A percentile compares a stretch with the other conserved stretches of the same genome.
These are phyloP conservation scores for Rosa persica DNA, from an alignment of 306 rosid genomes.

Conservation along the genomic window DNA sequence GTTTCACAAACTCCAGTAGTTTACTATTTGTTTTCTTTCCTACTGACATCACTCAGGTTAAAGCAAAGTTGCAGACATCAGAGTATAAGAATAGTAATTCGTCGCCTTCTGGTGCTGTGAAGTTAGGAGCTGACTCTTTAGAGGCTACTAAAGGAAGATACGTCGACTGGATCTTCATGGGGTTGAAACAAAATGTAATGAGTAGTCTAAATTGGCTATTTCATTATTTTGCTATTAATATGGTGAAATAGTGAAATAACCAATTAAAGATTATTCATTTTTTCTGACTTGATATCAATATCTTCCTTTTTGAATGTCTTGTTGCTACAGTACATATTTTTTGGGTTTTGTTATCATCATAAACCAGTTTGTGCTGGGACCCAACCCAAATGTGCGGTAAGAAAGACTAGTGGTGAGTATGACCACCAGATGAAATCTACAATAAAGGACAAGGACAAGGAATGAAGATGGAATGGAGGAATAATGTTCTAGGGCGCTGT, in stretches of 20 bases:
- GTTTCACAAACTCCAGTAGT: background rate
- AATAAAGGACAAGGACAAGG: background rate
- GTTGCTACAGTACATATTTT: background rate
- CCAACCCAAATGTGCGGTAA: too few species aligned
- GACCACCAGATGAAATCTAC: background rate
- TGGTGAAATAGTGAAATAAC: background rate
- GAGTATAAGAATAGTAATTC: too few species aligned
- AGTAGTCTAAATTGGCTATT: background rate
- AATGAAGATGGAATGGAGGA: background rate
- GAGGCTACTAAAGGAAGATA: background rate
- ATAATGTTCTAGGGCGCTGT: background rate
- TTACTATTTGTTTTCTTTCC: too few species aligned
- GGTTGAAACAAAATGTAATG: background rate
- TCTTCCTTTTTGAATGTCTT: background rate
- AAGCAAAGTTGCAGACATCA: too few species aligned
- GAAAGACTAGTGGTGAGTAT: background rate
- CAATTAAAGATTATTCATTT: background rate
- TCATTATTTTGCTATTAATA: background rate
- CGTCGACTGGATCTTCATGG: background rate
- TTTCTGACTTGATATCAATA: background rate
- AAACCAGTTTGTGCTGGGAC: too few species aligned
- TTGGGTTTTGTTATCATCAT: background rate
- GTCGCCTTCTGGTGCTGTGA: too few species aligned
- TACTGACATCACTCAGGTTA: too few species aligned
- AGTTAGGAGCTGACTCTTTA: too few species aligned